Percentiles rank a stretch among this genome's conserved stretches.
Conservation (phyloP, 1,284 basidiomycete species). For the Apiotrichum mycotoxinovorans region DNA sequence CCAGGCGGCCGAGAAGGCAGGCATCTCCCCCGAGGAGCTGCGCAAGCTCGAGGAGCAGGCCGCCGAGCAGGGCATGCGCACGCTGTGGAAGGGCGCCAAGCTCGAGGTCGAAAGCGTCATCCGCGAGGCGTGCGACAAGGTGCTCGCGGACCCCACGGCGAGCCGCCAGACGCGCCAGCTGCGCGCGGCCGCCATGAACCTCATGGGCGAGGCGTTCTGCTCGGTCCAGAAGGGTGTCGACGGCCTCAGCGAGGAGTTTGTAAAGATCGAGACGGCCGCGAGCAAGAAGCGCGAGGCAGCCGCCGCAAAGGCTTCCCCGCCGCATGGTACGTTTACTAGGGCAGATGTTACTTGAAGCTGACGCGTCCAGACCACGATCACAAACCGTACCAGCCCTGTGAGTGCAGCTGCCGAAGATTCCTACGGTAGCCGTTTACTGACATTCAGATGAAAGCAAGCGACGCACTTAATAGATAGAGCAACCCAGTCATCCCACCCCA, state of each 20-base stretch:
- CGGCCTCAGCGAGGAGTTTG: slow-evolving; percentile 62
- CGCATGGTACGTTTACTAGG: not conserved
- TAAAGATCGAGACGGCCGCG: slow-evolving; percentile 67
- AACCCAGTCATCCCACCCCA: not conserved
- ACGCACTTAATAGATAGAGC: not conserved
- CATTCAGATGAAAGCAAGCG: slow-evolving; percentile 20
- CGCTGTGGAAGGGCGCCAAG: slow-evolving; percentile 70
- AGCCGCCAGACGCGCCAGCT: slow-evolving; percentile 62
- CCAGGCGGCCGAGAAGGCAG: slow-evolving; percentile 83
- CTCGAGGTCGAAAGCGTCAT: slow-evolving; percentile 65
- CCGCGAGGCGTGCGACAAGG: slow-evolving; percentile 85
- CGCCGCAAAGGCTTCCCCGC: not conserved
- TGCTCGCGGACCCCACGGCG: slow-evolving; percentile 58
- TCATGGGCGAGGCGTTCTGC: slow-evolving; percentile 64
- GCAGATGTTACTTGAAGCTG: not conserved
- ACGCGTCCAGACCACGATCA: slow-evolving; percentile 6
- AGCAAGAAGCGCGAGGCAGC: slow-evolving; percentile 49
- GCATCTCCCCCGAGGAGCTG: slow-evolving; percentile 80
- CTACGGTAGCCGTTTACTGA: not conserved
- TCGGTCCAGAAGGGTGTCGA: slow-evolving; percentile 65
- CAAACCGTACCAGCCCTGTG: slow-evolving; percentile 3
- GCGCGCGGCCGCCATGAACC: slow-evolving; percentile 75
- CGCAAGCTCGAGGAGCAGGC: slow-evolving; percentile 91
- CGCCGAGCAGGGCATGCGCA: slow-evolving; percentile 87
- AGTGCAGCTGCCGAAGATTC: slow-evolving; percentile 1